A percentile compares a stretch with the other conserved stretches of the same genome.
Conservation (phyloP, 352 stramenopile genomes). For the Plasmopara viticola region DNA sequence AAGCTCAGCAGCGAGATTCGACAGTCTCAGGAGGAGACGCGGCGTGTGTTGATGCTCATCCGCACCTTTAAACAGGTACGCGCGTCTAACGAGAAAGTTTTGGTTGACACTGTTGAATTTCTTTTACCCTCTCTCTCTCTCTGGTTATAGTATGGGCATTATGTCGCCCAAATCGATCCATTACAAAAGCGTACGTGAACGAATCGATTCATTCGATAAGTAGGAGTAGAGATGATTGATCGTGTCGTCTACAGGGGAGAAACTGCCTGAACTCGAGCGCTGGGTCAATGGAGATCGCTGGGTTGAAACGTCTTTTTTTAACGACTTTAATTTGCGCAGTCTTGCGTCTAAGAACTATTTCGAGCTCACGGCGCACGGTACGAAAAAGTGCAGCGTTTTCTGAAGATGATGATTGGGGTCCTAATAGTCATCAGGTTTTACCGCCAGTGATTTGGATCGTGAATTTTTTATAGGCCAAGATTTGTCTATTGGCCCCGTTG, state of each 20-base stretch:
- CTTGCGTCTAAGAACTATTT: constrained; percentile 77
- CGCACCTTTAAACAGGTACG: constrained; percentile 81
- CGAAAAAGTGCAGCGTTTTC: neutral
- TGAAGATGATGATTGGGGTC: neutral
- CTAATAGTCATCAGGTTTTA: constrained; percentile 70
- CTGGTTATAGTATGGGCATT: constrained; percentile 63
- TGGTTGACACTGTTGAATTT: neutral
- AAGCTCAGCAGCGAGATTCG: constrained; percentile 72
- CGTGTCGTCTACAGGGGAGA: constrained; percentile 40
- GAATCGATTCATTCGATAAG: neutral
- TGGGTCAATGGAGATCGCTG: constrained; percentile 81
- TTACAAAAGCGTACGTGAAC: constrained; percentile 56
- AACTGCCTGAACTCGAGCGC: constrained; percentile 76
- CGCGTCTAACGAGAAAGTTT: neutral
- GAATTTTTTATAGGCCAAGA: constrained; percentile 91
- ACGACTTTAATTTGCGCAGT: constrained; percentile 82
- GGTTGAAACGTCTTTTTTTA: constrained; percentile 82
- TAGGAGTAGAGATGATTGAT: neutral
- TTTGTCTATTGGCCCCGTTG: constrained; percentile 72
- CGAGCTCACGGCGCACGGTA: constrained; percentile 77
- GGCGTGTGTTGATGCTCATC: constrained; percentile 75
- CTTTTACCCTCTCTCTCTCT: neutral
- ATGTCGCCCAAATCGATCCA: constrained; percentile 83
- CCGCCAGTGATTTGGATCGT: constrained; percentile 81
- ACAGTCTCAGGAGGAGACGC: constrained; percentile 81